Base-by-base conservation (phyloP, 169 alveolate species). In the Plasmodium cynomolgi region DNA sequence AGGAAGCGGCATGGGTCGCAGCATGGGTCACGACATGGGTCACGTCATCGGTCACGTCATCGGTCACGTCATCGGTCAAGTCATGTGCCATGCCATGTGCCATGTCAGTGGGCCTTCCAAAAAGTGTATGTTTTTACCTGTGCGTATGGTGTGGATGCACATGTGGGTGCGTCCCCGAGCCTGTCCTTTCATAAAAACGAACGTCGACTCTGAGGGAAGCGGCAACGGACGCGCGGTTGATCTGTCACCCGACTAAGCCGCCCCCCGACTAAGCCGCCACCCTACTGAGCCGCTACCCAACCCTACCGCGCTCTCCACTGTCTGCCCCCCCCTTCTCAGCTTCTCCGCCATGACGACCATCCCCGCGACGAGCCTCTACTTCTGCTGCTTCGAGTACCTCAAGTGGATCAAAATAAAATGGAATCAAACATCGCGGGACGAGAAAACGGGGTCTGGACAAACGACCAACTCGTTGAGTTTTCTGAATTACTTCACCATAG, bases 331-430 rank as follows among this genome's bases (percentile, higher is more conserved):
- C 37, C 41, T 31, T 90, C 4, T 5, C 34, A 90, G 94, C 11
- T 90, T 90, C 54, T 79, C 94, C 31, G 81, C 91, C 23, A 23
- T 90, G 23, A 90, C 94, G 54, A 90, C 94, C 33, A 90, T 90
- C 31, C 94, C 94, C 13, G 94, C 94, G 33, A 90, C 94, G 41
- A 80, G 94, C 82, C 82, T 90, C 34, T 90, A 90, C 75, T 90
- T 90, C 23, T 90, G 94, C 41, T 90, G 91, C 41, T 90, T 80
- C 81, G 91, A 90, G 47, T 90, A 90, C 50, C 74, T 90, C 2
- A 85, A 85, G 80, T 50, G 44, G 83, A 80, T 79, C 29, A 85
- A 34, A 37, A 31, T 50, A 50, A 26, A 75, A 6, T 85, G 37
- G 47, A 75, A 85, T 20, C 13, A 85, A n/a, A 74, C 23, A 20